Percentiles rank a stretch among this genome's conserved stretches.
Conservation (phyloP, 495 filamentous ascomycete genomes). For the Talaromyces stipitatus region DNA sequence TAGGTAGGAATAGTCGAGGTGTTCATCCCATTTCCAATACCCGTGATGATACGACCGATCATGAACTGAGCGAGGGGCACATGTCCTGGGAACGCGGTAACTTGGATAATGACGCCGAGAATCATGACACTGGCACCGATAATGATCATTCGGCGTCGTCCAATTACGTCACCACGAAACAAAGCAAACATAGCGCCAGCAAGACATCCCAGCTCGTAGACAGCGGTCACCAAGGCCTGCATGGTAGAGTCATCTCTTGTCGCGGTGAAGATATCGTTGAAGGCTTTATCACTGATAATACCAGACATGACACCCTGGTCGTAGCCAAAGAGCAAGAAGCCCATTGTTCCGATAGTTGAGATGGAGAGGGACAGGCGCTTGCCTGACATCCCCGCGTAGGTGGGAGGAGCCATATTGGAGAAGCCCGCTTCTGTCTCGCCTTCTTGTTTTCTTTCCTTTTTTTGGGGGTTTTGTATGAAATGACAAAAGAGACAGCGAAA, state of each 20-base stretch:
- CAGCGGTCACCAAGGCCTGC: conserved; percentile 74
- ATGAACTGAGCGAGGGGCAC: conserved; percentile 60
- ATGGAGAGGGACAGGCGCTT: conserved; percentile 52
- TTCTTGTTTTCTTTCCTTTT: too few species aligned
- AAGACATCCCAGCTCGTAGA: conserved; percentile 80
- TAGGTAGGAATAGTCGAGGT: conserved; percentile 74
- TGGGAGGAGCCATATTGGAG: neutral
- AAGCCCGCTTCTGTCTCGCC: neutral
- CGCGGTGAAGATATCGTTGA: conserved; percentile 62
- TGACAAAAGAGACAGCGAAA: neutral
- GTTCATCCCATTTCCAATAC: conserved; percentile 73
- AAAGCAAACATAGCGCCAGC: conserved; percentile 66
- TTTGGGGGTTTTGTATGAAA: too few species aligned
- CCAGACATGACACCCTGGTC: conserved; percentile 73
- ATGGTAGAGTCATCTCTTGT: conserved; percentile 59
- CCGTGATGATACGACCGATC: conserved; percentile 65
- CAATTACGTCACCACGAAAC: conserved; percentile 57
- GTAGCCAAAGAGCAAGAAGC: conserved; percentile 69
- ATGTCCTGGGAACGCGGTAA: conserved; percentile 43
- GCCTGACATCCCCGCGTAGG: conserved; percentile 53
- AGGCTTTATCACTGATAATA: conserved; percentile 65
- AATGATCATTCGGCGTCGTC: conserved; percentile 47
- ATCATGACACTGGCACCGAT: conserved; percentile 67
- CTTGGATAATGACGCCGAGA: conserved; percentile 68
- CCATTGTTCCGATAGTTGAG: conserved; percentile 61